phyloP scores from a whole-genome alignment of 768 basidiomycete species.

The Aureoboletus auriporus region DNA sequence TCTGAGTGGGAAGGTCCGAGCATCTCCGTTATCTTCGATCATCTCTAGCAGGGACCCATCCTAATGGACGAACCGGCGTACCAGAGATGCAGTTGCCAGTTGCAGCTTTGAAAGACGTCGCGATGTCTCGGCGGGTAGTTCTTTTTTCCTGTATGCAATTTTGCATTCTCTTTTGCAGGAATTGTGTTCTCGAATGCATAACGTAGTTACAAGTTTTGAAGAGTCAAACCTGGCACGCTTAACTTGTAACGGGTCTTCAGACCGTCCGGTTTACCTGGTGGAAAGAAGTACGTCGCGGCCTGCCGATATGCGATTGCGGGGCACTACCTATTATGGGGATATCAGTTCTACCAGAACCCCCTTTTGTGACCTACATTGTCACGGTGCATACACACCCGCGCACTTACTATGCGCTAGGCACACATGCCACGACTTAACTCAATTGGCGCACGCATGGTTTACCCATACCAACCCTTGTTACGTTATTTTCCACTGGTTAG shows the following conservation, averaged over 20 bases:
- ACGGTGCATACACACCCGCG: too few species aligned
- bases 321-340: too few species aligned
- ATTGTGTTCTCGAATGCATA: slow-evolving; percentile 11
- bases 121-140: slow-evolving; percentile 23
- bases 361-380: too few species aligned
- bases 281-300: too few species aligned
- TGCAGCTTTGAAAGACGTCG: slow-evolving; percentile 30
- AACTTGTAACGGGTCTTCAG: slow-evolving; percentile 1
- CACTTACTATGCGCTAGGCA: too few species aligned
- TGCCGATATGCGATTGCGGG: too few species aligned
- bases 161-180: slow-evolving; percentile 19
- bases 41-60: slow-evolving; percentile 28
- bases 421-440: too few species aligned
- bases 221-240: fast-evolving
- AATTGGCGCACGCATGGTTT: too few species aligned
- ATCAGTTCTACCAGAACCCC: too few species aligned
- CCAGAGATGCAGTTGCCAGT: slow-evolving; percentile 29
- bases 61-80: slow-evolving; percentile 25
- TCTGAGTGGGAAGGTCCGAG: slow-evolving; percentile 35
- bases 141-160: not conserved
- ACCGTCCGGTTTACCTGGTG: not conserved
- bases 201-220: slow-evolving; percentile 2
- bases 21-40: slow-evolving; percentile 24
- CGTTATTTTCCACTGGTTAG: too few species aligned
- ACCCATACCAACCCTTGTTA: too few species aligned